Evolutionary conservation across 805 yeast genomes (phyloP).

Genomic region (Citeromyces matritensis): DNA sequence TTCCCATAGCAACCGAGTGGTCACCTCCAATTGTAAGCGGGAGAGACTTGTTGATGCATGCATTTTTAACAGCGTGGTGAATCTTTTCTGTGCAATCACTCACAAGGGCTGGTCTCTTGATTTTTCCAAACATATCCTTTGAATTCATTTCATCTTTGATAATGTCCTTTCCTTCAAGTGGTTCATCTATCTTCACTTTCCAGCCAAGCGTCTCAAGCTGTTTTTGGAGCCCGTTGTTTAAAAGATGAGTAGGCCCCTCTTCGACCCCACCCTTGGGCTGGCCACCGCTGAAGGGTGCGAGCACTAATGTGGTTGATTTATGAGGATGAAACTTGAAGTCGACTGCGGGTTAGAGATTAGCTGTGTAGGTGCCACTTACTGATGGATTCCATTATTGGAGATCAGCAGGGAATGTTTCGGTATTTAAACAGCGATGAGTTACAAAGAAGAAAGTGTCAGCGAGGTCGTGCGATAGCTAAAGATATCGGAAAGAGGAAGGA

Average conservation of each 20-base stretch:
- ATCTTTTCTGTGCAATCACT: constrained; percentile 55
- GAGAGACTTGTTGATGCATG: constrained; percentile 32
- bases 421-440: no score
- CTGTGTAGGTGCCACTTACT: no score
- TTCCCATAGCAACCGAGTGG: constrained; percentile 91
- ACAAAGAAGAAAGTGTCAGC: no score
- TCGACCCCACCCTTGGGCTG: constrained; percentile 93
- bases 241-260: constrained; percentile 73
- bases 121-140: constrained; percentile 34
- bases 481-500: no score
- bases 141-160: constrained; percentile 8
- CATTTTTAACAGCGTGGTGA: constrained; percentile 39
- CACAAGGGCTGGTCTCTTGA: constrained; percentile 68
- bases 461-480: no score
- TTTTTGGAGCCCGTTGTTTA: constrained; percentile 53
- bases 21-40: constrained; percentile 93
- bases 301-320: constrained; percentile 50
- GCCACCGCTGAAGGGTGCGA: constrained; percentile 94
- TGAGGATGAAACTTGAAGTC: constrained; percentile 38
- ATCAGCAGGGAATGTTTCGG: no score
- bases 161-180: constrained; percentile 23
- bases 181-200: constrained; percentile 37
- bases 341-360: constrained; percentile 4
- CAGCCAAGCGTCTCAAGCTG: constrained; percentile 63
- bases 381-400: no score